Conservation (phyloP, 2,329 filamentous ascomycete genomes). For the Cephalotrichum gorgonifer region DNA sequence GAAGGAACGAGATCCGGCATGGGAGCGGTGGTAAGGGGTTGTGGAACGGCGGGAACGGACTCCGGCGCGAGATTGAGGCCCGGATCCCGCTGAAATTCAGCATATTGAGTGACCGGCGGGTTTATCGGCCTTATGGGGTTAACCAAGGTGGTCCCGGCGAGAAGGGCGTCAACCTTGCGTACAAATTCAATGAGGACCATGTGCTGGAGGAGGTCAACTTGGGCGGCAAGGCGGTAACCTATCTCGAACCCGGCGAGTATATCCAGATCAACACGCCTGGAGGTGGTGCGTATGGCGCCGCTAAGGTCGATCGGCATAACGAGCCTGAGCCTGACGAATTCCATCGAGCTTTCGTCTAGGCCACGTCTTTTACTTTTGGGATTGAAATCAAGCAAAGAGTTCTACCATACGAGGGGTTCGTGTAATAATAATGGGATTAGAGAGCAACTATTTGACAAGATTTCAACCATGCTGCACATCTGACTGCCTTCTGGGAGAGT, state of each 20-base stretch:
- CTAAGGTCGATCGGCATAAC: neutral
- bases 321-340: neutral
- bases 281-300: conserved; percentile 48
- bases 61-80: conserved; percentile 68
- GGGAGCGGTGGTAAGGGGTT: conserved; percentile 49
- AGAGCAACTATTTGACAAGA: too few relatives aligned
- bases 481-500: too few relatives aligned
- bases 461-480: too few relatives aligned
- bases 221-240: conserved; percentile 49
- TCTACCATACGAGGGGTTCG: too few relatives aligned
- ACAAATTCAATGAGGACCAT: conserved; percentile 17
- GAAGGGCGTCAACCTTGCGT: conserved; percentile 48
- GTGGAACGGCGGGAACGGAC: conserved; percentile 59
- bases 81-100: conserved; percentile 67
- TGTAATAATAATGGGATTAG: too few relatives aligned
- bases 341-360: neutral
- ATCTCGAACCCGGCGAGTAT: conserved; percentile 46
- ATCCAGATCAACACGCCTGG: conserved; percentile 55
- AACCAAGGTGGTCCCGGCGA: conserved; percentile 59
- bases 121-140: conserved; percentile 67
- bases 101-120: conserved; percentile 67
- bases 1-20: conserved; percentile 55
- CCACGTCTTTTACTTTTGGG: too few relatives aligned
- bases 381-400: too few relatives aligned
- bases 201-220: conserved; percentile 31